Conservation (phyloP, 2,329 filamentous ascomycete genomes). For the Ophiostoma australiae region DNA sequence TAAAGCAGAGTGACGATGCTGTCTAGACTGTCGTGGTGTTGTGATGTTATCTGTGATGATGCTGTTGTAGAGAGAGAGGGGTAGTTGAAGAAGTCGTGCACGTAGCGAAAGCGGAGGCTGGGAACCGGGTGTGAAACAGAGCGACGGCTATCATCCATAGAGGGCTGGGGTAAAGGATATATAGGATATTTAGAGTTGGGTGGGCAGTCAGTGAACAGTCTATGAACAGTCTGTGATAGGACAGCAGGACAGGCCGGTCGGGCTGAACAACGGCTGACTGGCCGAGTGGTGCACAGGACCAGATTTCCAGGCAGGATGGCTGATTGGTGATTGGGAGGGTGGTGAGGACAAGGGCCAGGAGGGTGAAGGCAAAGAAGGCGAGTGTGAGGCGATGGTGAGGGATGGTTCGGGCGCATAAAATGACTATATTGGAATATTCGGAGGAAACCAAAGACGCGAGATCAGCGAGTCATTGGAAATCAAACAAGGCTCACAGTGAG, state of each 20-base stretch:
- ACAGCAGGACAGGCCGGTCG: neutral
- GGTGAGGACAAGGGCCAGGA: neutral
- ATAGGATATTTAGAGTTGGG: neutral
- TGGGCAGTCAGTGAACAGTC: neutral
- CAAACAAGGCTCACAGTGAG: neutral
- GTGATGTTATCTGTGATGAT: neutral
- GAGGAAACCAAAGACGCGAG: neutral
- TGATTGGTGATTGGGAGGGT: neutral
- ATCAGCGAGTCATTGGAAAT: neutral
- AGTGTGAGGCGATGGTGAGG: neutral
- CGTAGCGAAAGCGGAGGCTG: neutral
- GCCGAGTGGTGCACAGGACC: neutral
- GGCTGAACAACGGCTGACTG: constrained; percentile 5
- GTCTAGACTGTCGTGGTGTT: neutral
- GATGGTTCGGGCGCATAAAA: neutral
- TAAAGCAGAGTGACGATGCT: neutral
- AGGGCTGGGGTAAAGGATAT: neutral
- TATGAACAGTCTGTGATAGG: neutral
- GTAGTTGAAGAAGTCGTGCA: constrained; percentile 5
- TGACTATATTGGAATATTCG: neutral
- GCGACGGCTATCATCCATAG: neutral
- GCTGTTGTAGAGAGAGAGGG: neutral
- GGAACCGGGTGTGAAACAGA: neutral
- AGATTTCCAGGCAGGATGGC: neutral
- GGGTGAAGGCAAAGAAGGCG: neutral